These are phyloP conservation scores for Fusarium sp. DNA, from an alignment of 2,329 filamentous ascomycete genomes.

Conservation along the genomic window DNA sequence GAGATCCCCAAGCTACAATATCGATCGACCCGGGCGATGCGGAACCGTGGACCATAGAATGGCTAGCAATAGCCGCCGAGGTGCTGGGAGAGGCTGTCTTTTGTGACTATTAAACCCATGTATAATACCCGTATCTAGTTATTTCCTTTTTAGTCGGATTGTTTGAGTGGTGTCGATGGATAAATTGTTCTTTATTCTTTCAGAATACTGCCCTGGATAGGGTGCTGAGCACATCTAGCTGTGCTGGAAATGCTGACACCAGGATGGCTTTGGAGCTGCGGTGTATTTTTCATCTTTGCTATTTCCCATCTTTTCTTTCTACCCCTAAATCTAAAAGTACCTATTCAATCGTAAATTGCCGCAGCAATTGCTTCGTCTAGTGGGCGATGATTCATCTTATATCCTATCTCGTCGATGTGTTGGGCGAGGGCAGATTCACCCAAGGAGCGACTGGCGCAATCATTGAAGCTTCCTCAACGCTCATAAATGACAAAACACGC, in stretches of 20 bases:
- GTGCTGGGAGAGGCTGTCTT: conserved; percentile 3
- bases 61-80: conserved; percentile 34
- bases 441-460: background rate
- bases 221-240: background rate
- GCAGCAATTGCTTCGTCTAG: background rate
- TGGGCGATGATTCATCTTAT: background rate
- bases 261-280: background rate
- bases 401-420: background rate
- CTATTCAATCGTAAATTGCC: background rate
- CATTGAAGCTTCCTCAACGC: background rate
- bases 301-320: background rate
- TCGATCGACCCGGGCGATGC: conserved; percentile 56
- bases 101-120: background rate
- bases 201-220: background rate
- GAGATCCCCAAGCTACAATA: conserved; percentile 55
- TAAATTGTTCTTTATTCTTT: background rate
- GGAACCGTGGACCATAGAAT: conserved; percentile 46
- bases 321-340: background rate
- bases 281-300: background rate
- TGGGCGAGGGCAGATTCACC: background rate
- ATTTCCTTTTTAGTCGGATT: background rate
- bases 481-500: background rate
- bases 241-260: background rate
- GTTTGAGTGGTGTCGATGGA: background rate
- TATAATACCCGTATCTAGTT: background rate